Percentiles rank a stretch among this genome's conserved stretches.
Conservation (phyloP, 106 monocot species). For the Dendrobium officinale region DNA sequence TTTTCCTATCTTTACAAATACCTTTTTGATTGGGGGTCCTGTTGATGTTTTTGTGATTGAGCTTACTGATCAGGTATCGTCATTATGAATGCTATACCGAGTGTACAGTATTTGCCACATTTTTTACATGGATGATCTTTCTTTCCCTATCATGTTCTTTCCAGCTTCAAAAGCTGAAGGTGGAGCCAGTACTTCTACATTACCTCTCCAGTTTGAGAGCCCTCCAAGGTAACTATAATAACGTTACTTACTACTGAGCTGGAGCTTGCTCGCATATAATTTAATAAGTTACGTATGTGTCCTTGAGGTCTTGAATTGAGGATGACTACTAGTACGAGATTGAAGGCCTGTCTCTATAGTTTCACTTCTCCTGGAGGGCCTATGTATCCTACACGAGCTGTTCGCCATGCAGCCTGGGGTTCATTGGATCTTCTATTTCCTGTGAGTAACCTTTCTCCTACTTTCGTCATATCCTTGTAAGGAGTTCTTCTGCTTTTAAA, state of each 20-base stretch:
- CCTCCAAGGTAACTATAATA: constrained; percentile 58
- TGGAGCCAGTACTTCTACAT: constrained; percentile 90
- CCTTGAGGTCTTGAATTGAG: constrained; percentile 69
- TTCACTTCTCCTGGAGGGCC: constrained; percentile 98
- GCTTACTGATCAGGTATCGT: constrained; percentile 76
- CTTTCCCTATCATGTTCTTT: constrained; percentile 4
- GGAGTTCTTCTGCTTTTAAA: neutral
- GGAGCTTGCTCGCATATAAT: neutral
- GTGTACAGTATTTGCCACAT: neutral
- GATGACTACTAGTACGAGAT: constrained; percentile 87
- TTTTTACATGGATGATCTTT: neutral
- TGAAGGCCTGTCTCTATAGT: constrained; percentile 93
- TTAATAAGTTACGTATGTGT: neutral
- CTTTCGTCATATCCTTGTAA: neutral
- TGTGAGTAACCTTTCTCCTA: constrained; percentile 34
- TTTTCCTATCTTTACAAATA: constrained; percentile 69
- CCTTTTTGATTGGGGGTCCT: constrained; percentile 78
- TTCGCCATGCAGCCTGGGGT: constrained; percentile 96
- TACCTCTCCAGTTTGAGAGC: constrained; percentile 63
- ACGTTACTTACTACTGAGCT: neutral
- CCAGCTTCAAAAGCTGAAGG: constrained; percentile 95
- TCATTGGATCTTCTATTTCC: constrained; percentile 81
- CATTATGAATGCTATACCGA: neutral
- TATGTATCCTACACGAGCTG: constrained; percentile 92
- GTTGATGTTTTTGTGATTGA: constrained; percentile 86